Percentiles rank a stretch among this genome's conserved stretches.
Evolutionary conservation across 2,329 filamentous ascomycete genomes (phyloP).

Genomic region (Penicillium oxalicum): DNA sequence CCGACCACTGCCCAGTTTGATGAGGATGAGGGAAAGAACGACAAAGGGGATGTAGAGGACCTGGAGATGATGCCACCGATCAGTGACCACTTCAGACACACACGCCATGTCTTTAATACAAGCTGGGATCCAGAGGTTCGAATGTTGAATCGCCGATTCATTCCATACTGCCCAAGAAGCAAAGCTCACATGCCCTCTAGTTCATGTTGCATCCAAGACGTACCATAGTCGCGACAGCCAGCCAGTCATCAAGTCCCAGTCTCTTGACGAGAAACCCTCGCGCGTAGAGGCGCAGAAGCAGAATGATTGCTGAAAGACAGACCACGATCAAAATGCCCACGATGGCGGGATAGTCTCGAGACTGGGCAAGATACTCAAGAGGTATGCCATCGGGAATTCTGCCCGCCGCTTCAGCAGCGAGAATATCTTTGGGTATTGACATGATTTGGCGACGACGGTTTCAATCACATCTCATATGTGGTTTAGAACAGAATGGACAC

Average conservation of each 20-base stretch:
- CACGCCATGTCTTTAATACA: too few species aligned
- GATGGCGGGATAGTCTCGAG: slow-evolving; percentile 23
- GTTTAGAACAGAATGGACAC: too few species aligned
- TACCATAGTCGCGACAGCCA: slow-evolving; percentile 46
- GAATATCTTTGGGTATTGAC: slow-evolving; percentile 25
- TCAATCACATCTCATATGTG: neutral
- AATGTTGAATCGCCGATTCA: too few species aligned
- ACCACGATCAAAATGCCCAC: slow-evolving; percentile 27
- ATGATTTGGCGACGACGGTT: slow-evolving; percentile 8
- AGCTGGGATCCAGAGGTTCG: too few species aligned
- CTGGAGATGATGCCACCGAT: slow-evolving; percentile 8
- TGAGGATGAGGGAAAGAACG: slow-evolving; percentile 40
- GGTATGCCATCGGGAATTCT: slow-evolving; percentile 22
- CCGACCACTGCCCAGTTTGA: slow-evolving; percentile 44
- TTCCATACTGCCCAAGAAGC: too few species aligned
- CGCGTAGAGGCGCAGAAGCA: slow-evolving; percentile 43
- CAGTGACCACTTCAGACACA: too few species aligned
- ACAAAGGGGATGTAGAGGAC: slow-evolving; percentile 40
- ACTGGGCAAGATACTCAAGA: slow-evolving; percentile 24
- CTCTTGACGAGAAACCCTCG: slow-evolving; percentile 41
- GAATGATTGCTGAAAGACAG: slow-evolving; percentile 26
- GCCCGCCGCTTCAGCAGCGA: slow-evolving; percentile 22
- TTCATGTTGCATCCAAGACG: slow-evolving; percentile 4
- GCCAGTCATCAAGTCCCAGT: slow-evolving; percentile 44
- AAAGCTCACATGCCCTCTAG: too few species aligned